A percentile compares a stretch with the other conserved stretches of the same genome.
Evolutionary conservation across 441 rosid genomes (phyloP).

Genomic region (Eruca vesicaria): DNA sequence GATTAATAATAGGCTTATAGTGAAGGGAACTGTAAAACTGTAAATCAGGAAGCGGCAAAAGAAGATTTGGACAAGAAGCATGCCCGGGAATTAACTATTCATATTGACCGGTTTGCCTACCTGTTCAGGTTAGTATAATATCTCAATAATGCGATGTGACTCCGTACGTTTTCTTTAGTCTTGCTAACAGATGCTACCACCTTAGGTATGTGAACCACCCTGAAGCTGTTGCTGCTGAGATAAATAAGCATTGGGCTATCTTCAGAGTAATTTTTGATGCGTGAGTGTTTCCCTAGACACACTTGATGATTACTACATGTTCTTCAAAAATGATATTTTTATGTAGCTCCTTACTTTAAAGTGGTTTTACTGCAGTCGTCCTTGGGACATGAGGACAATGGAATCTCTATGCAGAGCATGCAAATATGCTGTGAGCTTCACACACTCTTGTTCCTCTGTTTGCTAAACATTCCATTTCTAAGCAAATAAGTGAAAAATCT

Average conservation of each 20-base stretch:
- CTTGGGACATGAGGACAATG: constrained; percentile 99
- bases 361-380: constrained; percentile 70
- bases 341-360: constrained; percentile 20
- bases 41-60: constrained; percentile 73
- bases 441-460: constrained; percentile 14
- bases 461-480: constrained; percentile 1
- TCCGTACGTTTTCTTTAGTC: constrained; percentile 21
- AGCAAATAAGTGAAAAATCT: not conserved
- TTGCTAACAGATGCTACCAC: constrained; percentile 33
- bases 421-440: constrained; percentile 93
- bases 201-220: constrained; percentile 93
- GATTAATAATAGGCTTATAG: constrained; percentile 16
- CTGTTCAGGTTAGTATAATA: constrained; percentile 75
- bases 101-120: constrained; percentile 95
- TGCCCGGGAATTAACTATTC: constrained; percentile 90
- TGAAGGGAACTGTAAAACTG: constrained; percentile 26
- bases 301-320: not conserved
- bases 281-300: constrained; percentile 51
- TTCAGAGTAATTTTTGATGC: constrained; percentile 86
- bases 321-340: constrained; percentile 11
- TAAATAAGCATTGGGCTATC: constrained; percentile 92
- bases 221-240: constrained; percentile 96
- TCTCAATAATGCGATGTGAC: constrained; percentile 2
- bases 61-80: constrained; percentile 87
- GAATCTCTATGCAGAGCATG: constrained; percentile 99